Conservation (phyloP, 257 asterid genomes). For the Coffea eugenioides region DNA sequence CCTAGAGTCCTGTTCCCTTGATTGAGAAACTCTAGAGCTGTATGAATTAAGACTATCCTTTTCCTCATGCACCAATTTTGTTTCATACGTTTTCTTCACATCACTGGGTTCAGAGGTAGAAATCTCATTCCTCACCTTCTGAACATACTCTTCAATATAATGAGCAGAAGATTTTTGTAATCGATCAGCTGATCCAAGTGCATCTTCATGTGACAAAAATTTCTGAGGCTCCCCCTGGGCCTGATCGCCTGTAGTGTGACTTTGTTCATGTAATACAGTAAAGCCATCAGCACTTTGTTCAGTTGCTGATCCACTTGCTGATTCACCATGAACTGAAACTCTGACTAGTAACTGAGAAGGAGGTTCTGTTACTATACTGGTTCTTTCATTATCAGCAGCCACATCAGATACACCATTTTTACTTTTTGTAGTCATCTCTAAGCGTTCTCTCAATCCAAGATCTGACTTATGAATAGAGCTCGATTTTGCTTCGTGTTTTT, state of each 20-base stretch:
- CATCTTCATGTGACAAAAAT: conserved; percentile 37
- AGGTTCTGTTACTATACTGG: conserved; percentile 26
- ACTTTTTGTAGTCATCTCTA: conserved; percentile 28
- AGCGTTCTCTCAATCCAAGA: conserved; percentile 28
- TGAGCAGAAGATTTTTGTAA: conserved; percentile 58
- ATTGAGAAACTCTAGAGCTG: conserved; percentile 44
- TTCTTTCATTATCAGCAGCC: conserved; percentile 28
- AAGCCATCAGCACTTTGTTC: conserved; percentile 34
- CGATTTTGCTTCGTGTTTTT: conserved; percentile 35
- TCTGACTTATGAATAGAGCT: conserved; percentile 38
- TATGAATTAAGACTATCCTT: conserved; percentile 17
- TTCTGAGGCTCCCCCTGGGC: conserved; percentile 26
- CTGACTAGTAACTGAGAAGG: conserved; percentile 31
- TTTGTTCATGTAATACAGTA: conserved; percentile 18
- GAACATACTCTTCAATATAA: conserved; percentile 58
- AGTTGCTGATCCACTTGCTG: conserved; percentile 22
- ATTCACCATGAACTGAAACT: conserved; percentile 27
- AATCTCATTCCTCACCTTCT: conserved; percentile 52
- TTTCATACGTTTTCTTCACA: conserved; percentile 42
- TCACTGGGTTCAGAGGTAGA: conserved; percentile 46
- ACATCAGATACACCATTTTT: conserved; percentile 30
- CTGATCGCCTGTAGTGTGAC: conserved; percentile 26
- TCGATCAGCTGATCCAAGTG: conserved; percentile 61
- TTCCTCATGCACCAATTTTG: conserved; percentile 34
- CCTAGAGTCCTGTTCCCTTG: conserved; percentile 39